Base-by-base conservation (phyloP, 1,284 basidiomycete species). In the Mycosarcoma maydis region DNA sequence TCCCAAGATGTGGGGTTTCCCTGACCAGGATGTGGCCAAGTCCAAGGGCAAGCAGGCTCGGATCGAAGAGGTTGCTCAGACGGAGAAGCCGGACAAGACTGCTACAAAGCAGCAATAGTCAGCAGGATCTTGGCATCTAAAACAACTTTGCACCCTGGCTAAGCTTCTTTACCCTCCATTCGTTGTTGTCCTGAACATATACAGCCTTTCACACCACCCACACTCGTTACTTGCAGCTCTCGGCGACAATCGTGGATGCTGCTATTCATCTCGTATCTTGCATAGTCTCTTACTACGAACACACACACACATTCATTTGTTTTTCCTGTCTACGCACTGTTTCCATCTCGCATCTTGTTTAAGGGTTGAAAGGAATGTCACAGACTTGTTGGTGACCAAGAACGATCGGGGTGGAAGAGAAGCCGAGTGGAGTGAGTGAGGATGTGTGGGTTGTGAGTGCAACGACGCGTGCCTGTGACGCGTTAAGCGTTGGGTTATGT, bases 1-100 rank as follows among this genome's bases (percentile, higher is more conserved):
- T 22, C 71, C 71, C 13, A 71, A 71, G 51, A 73, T 73, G 71
- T 61, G 56, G 49, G 65, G 68, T 23, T 66, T 66, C 24, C 29
- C 68, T 3, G 50, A 48, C 16, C 45, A 61, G 36, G 51, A 58
- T 24, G 22, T 19, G 14, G 36, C 41, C 42, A 53, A 48, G 20
- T 23, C 48, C 10, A 55, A 56, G 43, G 46, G 46, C 29, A 32
- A 46, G n/a, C n/a, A n/a, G 19, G 26, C 22, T 16, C 32, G 38
- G n/a, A 4, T 23, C 17, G 23, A 53, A 32, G 48, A 46, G 14
- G 47, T 22, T 3, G 16, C 30, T 17, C 24, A 48, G 17, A 20
- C 29, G 4, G 38, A 49, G 38, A 33, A 49, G n/a, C n/a, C n/a
- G 37, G 19, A n/a, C 11, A 38, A 29, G 38, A 30, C 11, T 9